Conservation (phyloP, 2,329 filamentous ascomycete species). For the Botryosphaeria agaves region DNA sequence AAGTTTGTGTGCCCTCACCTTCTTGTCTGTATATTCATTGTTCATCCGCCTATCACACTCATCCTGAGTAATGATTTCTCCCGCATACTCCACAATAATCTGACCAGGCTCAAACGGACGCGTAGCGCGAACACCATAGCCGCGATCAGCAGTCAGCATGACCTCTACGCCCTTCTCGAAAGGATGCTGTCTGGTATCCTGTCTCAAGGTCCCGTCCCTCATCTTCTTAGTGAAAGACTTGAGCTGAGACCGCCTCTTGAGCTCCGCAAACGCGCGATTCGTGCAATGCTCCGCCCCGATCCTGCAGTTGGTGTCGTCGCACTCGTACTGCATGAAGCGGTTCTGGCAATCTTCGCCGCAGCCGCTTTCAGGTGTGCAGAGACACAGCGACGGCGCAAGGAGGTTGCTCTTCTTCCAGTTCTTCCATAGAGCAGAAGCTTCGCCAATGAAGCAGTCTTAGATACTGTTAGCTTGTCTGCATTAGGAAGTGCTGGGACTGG, state of each 20-base stretch:
- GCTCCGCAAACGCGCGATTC: conserved; percentile 74
- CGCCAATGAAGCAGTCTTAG: conserved; percentile 56
- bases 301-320: conserved; percentile 77
- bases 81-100: conserved; percentile 97
- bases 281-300: conserved; percentile 56
- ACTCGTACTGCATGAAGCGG: conserved; percentile 93
- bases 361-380: conserved; percentile 41
- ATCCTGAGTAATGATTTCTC: conserved; percentile 88
- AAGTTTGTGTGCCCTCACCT: no score
- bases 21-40: conserved; percentile 81
- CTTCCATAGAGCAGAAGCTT: conserved; percentile 17
- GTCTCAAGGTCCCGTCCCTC: no score
- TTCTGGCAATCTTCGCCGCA: conserved; percentile 89
- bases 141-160: conserved; percentile 73
- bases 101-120: conserved; percentile 75
- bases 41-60: conserved; percentile 92
- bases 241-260: conserved; percentile 56
- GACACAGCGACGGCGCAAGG: conserved; percentile 51
- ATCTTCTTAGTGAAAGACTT: no score
- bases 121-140: conserved; percentile 82
- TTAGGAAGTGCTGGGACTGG: no score
- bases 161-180: conserved; percentile 80
- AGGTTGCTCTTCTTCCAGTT: conserved; percentile 11
- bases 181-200: no score
- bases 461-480: neutral